Evolutionary conservation across 2,329 filamentous ascomycete species (phyloP).

Genomic region (Hymenoscyphus repandus): DNA sequence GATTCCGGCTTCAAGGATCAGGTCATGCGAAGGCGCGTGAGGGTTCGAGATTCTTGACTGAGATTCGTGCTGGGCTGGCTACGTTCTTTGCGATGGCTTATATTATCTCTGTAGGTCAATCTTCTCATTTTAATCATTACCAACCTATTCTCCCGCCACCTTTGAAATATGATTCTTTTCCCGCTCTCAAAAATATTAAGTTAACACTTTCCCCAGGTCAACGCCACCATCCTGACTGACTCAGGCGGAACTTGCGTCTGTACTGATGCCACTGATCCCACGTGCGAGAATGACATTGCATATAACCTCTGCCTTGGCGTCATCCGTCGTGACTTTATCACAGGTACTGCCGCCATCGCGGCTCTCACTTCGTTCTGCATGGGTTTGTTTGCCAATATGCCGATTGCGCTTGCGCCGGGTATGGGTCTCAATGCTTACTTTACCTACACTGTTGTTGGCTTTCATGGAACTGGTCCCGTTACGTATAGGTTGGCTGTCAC

Average conservation of each 20-base stretch:
- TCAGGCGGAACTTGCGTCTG: constrained; percentile 75
- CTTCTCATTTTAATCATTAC: not conserved
- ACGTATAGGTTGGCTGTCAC: constrained; percentile 72
- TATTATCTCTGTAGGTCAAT: constrained; percentile 46
- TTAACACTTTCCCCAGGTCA: constrained; percentile 5
- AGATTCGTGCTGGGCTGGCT: constrained; percentile 73
- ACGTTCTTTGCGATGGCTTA: constrained; percentile 64
- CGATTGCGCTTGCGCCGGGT: constrained; percentile 64
- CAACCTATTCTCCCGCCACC: not conserved
- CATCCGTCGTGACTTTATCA: constrained; percentile 63
- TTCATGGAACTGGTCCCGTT: constrained; percentile 65
- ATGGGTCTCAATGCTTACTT: constrained; percentile 85
- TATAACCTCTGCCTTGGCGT: constrained; percentile 55
- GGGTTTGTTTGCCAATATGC: constrained; percentile 71
- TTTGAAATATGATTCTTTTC: constrained; percentile 47
- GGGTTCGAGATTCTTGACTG: constrained; percentile 71
- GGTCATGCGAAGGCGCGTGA: constrained; percentile 54
- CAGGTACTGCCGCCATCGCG: constrained; percentile 76
- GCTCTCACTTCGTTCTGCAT: constrained; percentile 72
- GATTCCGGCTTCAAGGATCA: constrained; percentile 74
- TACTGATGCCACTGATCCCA: constrained; percentile 30
- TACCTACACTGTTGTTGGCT: constrained; percentile 68
- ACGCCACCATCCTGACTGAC: constrained; percentile 39
- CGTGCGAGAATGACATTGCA: constrained; percentile 32
- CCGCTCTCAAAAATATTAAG: constrained; percentile 14